Evolutionary conservation across 495 filamentous ascomycete species (phyloP).

Genomic region (Aspergillus bridgeri): DNA sequence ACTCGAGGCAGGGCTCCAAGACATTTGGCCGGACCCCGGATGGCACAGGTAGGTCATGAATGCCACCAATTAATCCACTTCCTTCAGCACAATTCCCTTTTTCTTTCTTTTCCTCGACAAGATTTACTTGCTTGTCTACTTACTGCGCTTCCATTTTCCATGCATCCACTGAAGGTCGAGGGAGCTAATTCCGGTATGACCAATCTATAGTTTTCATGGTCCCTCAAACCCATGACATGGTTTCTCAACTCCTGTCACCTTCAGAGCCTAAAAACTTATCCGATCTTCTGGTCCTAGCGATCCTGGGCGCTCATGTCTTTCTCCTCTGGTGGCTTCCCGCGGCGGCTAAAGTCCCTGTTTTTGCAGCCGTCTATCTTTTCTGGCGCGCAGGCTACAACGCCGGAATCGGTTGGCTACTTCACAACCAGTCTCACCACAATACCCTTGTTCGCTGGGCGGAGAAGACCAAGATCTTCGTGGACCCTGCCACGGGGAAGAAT

Average conservation of each 20-base stretch:
- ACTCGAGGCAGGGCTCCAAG: conserved; percentile 56
- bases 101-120: neutral
- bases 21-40: conserved; percentile 90
- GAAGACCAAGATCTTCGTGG: conserved; percentile 79
- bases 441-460: conserved; percentile 85
- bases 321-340: conserved; percentile 68
- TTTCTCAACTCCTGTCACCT: conserved; percentile 94
- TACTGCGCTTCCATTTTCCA: neutral
- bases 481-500: conserved; percentile 74
- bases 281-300: conserved; percentile 75
- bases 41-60: conserved; percentile 68
- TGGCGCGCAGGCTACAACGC: conserved; percentile 91
- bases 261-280: conserved; percentile 91
- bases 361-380: conserved; percentile 80
- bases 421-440: conserved; percentile 83
- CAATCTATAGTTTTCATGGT: conserved; percentile 85
- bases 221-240: conserved; percentile 97
- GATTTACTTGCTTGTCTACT: neutral
- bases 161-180: neutral
- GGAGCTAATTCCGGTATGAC: conserved; percentile 1
- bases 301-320: conserved; percentile 70
- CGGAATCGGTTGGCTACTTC: conserved; percentile 87
- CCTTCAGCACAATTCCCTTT: neutral
- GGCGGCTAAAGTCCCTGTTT: conserved; percentile 64
- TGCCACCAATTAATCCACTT: neutral